Percentiles rank a stretch among this genome's conserved stretches.
phyloP scores from a whole-genome alignment of 2,329 filamentous ascomycete genomes.

The Arthroderma sp. region DNA sequence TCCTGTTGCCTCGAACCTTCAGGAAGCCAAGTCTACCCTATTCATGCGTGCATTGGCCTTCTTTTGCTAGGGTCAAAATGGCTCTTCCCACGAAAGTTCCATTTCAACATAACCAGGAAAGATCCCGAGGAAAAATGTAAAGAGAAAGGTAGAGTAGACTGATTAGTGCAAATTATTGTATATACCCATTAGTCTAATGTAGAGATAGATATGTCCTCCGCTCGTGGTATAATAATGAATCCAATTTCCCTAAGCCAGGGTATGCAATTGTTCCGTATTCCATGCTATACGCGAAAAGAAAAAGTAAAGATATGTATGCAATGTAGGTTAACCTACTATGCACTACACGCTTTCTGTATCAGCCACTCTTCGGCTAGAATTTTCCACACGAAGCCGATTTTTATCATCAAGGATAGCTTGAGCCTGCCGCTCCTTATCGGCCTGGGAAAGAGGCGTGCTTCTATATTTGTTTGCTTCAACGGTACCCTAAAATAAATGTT shows the following conservation, averaged over 20 bases:
- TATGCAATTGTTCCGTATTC: no score
- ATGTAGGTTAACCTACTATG: neutral
- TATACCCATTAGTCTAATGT: no score
- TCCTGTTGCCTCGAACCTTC: no score
- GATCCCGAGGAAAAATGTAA: no score
- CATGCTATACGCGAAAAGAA: neutral
- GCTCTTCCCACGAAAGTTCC: no score
- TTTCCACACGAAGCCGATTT: constrained; percentile 2
- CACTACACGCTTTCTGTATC: constrained; percentile 2
- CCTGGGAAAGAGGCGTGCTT: constrained; percentile 13
- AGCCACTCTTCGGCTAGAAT: neutral
- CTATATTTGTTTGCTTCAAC: constrained; percentile 16
- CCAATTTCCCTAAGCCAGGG: neutral
- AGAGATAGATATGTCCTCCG: no score
- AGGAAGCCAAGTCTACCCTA: no score
- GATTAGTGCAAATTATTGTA: no score
- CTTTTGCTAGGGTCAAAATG: no score
- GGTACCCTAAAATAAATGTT: constrained; percentile 11
- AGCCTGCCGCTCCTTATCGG: constrained; percentile 11
- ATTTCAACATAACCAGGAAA: no score
- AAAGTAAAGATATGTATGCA: neutral
- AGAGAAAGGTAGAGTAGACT: no score
- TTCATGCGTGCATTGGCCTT: no score
- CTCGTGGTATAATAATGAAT: neutral
- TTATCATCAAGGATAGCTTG: constrained; percentile 10